phyloP scores from a whole-genome alignment of 192 early-diverging fungal genomes.

The Backusella parvicylindrica region DNA sequence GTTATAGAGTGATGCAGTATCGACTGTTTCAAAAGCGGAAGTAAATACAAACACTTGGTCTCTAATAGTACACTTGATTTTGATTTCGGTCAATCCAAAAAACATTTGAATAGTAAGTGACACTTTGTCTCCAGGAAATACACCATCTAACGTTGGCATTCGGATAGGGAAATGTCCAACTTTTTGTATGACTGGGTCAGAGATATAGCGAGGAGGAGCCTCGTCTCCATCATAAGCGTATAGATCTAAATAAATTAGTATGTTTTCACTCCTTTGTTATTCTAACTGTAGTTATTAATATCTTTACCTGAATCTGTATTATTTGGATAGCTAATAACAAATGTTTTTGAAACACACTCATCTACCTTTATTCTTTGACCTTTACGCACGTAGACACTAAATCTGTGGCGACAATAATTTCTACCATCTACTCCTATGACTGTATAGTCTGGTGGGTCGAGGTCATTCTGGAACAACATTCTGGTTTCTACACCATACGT shows the following conservation, averaged over 20 bases:
- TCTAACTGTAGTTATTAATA: background rate
- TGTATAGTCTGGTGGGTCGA: constrained; percentile 44
- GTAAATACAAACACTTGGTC: constrained; percentile 37
- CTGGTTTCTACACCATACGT: constrained; percentile 49
- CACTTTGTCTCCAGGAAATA: constrained; percentile 37
- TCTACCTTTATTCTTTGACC: constrained; percentile 42
- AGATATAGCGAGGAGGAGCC: constrained; percentile 9
- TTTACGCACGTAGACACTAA: constrained; percentile 42
- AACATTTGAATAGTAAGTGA: constrained; percentile 35
- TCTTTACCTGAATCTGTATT: constrained; percentile 31
- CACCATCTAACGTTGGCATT: constrained; percentile 20
- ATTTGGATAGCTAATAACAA: constrained; percentile 35
- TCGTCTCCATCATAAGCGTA: background rate
- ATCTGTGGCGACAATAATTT: constrained; percentile 44
- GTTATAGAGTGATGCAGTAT: background rate
- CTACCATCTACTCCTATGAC: constrained; percentile 38
- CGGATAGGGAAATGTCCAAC: constrained; percentile 16
- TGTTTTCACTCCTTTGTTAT: background rate
- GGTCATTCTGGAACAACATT: constrained; percentile 38
- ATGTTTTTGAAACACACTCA: constrained; percentile 44
- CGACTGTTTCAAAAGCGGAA: constrained; percentile 14
- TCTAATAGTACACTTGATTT: constrained; percentile 16
- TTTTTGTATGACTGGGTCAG: constrained; percentile 13
- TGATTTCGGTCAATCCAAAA: constrained; percentile 44
- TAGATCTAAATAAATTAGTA: background rate